Percentiles rank a stretch among this genome's conserved stretches.
Conservation (phyloP, 108 stramenopile species). For the Skeletonema marinoi region DNA sequence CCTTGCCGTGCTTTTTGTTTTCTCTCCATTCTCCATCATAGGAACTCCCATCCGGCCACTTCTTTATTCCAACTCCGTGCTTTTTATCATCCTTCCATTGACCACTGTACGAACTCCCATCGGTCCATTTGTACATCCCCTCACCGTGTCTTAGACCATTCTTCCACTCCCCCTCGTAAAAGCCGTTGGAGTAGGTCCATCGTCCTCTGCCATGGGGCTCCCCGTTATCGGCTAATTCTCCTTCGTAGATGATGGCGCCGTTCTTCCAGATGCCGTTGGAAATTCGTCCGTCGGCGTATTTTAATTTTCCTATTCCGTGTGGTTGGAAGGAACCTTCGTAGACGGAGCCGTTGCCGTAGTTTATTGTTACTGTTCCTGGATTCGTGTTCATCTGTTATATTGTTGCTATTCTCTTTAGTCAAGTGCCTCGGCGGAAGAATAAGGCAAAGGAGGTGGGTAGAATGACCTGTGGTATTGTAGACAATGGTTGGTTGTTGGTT, state of each 20-base stretch:
- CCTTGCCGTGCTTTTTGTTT: not conserved
- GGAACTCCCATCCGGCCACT: not conserved
- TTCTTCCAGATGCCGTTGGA: slow-evolving; percentile 50
- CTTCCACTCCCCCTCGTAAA: too few species aligned
- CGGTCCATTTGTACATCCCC: too few species aligned
- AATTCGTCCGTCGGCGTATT: slow-evolving; percentile 42
- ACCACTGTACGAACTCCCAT: too few species aligned
- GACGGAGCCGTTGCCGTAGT: not conserved
- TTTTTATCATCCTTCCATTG: not conserved
- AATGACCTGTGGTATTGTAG: too few species aligned
- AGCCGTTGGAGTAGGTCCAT: not conserved
- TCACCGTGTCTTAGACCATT: too few species aligned
- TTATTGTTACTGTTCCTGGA: not conserved
- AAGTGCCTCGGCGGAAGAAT: too few species aligned
- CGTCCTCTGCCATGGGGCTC: slow-evolving; percentile 19
- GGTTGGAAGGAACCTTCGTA: slow-evolving; percentile 9
- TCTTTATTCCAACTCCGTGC: not conserved
- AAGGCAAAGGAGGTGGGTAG: too few species aligned
- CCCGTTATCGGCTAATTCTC: not conserved
- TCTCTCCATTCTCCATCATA: not conserved
- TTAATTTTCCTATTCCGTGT: slow-evolving; percentile 47
- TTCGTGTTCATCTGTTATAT: not conserved
- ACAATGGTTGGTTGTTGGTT: too few species aligned
- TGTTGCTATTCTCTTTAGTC: too few species aligned
- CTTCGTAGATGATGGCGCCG: slow-evolving; percentile 6